These are phyloP conservation scores for Talaromyces sp. DNA, from an alignment of 2,329 filamentous ascomycete genomes.

Conservation along the genomic window DNA sequence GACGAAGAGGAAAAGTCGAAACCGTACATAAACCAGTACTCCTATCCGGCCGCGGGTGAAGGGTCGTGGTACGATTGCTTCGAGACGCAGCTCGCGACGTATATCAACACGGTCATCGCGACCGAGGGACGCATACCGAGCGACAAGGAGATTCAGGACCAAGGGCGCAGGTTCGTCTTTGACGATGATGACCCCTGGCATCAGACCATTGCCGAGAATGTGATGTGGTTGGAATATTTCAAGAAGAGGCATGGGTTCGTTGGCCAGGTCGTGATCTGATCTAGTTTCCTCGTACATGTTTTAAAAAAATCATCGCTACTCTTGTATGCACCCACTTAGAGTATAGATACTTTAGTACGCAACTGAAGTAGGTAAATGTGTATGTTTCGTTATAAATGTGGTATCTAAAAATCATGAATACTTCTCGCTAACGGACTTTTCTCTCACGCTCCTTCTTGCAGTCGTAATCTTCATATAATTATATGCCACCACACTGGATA, in stretches of 20 bases:
- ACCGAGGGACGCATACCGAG: constrained; percentile 6
- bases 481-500: constrained; percentile 79
- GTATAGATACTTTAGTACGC: no score
- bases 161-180: constrained; percentile 11
- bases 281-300: not conserved
- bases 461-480: constrained; percentile 91
- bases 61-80: constrained; percentile 12
- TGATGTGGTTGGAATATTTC: constrained; percentile 15
- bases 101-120: constrained; percentile 4
- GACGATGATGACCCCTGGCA: constrained; percentile 16
- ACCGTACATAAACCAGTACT: constrained; percentile 8
- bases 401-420: constrained; percentile 14
- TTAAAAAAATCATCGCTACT: not conserved
- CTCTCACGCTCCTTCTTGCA: constrained; percentile 71
- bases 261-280: not conserved
- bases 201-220: constrained; percentile 16
- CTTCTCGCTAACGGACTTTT: constrained; percentile 13
- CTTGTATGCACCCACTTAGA: not conserved
- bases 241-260: constrained; percentile 14
- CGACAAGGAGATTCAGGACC: constrained; percentile 14
- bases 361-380: no score
- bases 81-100: constrained; percentile 8
- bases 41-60: constrained; percentile 8
- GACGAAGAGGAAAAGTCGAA: not conserved
- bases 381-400: not conserved